Percentiles rank a stretch among this genome's conserved stretches.
Conservation (phyloP, 1,139 yeast genomes). For the Pneumocystis wakefieldiae region DNA sequence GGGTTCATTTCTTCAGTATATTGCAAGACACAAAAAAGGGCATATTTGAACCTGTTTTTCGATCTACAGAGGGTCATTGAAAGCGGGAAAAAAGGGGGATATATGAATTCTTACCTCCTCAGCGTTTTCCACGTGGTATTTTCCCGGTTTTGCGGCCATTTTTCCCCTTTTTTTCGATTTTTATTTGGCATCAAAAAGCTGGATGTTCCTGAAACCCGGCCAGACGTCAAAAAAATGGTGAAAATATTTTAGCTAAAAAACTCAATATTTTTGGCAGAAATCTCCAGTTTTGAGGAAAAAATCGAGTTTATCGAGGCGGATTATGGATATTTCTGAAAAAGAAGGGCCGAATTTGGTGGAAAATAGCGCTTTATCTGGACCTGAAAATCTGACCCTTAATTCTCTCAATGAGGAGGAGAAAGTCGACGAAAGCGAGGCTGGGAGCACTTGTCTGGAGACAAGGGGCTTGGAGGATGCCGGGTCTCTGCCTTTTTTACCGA, state of each 20-base stretch:
- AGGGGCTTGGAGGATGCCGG: neutral
- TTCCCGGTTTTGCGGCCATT: conserved; percentile 27
- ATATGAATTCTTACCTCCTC: conserved; percentile 30
- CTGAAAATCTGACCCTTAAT: neutral
- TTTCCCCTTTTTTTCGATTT: neutral
- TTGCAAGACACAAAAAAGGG: neutral
- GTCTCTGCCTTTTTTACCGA: neutral
- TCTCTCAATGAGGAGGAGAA: neutral
- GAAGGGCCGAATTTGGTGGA: neutral
- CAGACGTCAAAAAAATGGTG: too few relatives aligned
- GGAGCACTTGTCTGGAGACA: neutral
- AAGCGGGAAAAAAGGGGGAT: neutral
- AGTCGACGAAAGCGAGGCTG: neutral
- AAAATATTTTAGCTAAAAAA: too few relatives aligned
- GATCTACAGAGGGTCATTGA: conserved; percentile 9
- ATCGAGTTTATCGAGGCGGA: too few relatives aligned
- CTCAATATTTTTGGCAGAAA: too few relatives aligned
- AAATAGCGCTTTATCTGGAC: neutral
- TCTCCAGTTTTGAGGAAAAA: too few relatives aligned
- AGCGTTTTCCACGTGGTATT: conserved; percentile 45
- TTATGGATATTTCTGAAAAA: neutral
- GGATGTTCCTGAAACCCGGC: too few relatives aligned
- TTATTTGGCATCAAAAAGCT: too few relatives aligned
- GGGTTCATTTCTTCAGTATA: conserved; percentile 53
- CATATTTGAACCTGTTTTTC: neutral